phyloP scores from a whole-genome alignment of 257 asterid species.

The Solanum phureja region DNA sequence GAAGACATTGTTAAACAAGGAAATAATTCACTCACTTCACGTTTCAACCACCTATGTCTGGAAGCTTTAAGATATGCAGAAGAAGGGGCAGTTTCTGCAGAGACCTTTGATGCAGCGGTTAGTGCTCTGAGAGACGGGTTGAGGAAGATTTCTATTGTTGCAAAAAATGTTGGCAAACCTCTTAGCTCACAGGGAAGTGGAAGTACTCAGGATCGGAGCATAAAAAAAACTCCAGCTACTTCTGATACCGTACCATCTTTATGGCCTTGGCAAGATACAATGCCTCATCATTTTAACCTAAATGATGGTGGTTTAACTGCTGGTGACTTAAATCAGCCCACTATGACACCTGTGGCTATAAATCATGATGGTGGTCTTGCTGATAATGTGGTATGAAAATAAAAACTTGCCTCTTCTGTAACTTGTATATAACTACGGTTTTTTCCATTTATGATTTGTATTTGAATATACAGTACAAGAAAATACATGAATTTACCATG shows the following conservation, averaged over 20 bases:
- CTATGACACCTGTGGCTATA: slow-evolving; percentile 49
- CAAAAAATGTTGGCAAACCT: slow-evolving; percentile 36
- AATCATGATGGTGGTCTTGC: slow-evolving; percentile 53
- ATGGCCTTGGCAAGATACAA: slow-evolving; percentile 61
- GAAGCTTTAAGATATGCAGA: slow-evolving; percentile 58
- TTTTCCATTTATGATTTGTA: background rate
- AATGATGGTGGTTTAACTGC: slow-evolving; percentile 37
- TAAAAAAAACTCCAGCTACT: slow-evolving; percentile 28
- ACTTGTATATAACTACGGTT: background rate
- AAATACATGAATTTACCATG: background rate
- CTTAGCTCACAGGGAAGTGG: slow-evolving; percentile 35
- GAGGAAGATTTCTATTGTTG: slow-evolving; percentile 42
- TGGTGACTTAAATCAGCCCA: slow-evolving; percentile 39
- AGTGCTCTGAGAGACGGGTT: slow-evolving; percentile 48
- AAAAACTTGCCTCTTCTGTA: background rate
- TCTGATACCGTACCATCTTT: slow-evolving; percentile 34
- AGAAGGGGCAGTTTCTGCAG: slow-evolving; percentile 53
- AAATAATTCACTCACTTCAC: slow-evolving; percentile 37
- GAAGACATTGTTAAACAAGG: slow-evolving; percentile 13
- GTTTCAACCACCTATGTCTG: slow-evolving; percentile 54
- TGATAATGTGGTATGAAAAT: slow-evolving; percentile 44
- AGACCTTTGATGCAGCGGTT: slow-evolving; percentile 52
- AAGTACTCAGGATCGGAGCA: slow-evolving; percentile 29
- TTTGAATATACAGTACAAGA: background rate
- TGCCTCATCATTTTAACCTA: slow-evolving; percentile 38